Evolutionary conservation across 495 filamentous ascomycete genomes (phyloP).

Genomic region (Hypoxylon crocopeplum): DNA sequence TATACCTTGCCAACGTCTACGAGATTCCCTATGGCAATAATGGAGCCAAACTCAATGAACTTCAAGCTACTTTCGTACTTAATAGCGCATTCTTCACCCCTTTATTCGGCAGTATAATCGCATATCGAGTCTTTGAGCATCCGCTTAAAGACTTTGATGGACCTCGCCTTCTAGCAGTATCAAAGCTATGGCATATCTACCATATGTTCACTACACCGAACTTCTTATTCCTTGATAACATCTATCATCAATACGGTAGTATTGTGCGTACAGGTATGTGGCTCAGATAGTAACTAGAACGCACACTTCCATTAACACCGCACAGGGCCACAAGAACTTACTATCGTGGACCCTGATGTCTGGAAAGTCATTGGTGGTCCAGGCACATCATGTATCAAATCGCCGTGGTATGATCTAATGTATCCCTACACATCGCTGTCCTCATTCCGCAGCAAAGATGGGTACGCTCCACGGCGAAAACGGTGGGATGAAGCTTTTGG

Average conservation of each 20-base stretch:
- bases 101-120: conserved; percentile 45
- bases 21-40: not conserved
- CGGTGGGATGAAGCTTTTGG: conserved; percentile 48
- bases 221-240: conserved; percentile 2
- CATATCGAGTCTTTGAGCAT: conserved; percentile 52
- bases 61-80: not conserved
- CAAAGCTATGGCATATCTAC: conserved; percentile 38
- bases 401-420: conserved; percentile 42
- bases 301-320: not conserved
- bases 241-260: conserved; percentile 1
- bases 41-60: too few species aligned
- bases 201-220: conserved; percentile 2
- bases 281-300: not conserved
- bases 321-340: conserved; percentile 17
- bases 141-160: conserved; percentile 48
- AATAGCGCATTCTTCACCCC: conserved; percentile 5
- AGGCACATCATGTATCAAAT: conserved; percentile 41
- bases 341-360: conserved; percentile 1
- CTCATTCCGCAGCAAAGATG: conserved; percentile 38
- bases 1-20: not conserved
- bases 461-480: conserved; percentile 46
- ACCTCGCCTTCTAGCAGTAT: conserved; percentile 40
- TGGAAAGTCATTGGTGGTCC: conserved; percentile 20
- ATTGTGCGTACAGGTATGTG: conserved; percentile 15
- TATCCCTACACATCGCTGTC: conserved; percentile 38